Conservation (phyloP, 2,329 filamentous ascomycete genomes). For the Talaromyces funiculosus region DNA sequence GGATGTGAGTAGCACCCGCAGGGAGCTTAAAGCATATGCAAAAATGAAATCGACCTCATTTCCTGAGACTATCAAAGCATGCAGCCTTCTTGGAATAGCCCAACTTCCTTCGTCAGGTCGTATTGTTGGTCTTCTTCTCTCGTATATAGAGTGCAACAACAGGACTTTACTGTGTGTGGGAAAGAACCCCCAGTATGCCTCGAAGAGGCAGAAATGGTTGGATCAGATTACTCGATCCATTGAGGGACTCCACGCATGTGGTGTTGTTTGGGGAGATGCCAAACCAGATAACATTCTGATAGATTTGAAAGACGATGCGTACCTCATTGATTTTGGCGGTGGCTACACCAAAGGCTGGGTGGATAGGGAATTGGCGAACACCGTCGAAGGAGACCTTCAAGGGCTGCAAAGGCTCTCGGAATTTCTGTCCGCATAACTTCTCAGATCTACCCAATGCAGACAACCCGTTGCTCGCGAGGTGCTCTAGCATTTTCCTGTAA, state of each 20-base stretch:
- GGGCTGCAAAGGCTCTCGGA: neutral
- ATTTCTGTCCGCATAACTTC: neutral
- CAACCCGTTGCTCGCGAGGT: no score
- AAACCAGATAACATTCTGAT: neutral
- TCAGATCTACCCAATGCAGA: no score
- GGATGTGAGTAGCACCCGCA: slow-evolving; percentile 12
- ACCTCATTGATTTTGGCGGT: neutral
- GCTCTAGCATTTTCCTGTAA: no score
- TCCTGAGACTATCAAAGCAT: neutral
- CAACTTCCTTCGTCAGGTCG: neutral
- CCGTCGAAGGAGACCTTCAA: neutral
- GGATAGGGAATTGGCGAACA: neutral
- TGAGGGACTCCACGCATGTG: neutral
- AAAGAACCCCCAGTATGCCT: neutral
- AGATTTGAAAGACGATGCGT: neutral
- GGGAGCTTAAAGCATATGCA: slow-evolving; percentile 15
- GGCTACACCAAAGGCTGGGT: neutral
- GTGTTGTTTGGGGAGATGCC: neutral
- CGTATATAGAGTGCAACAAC: neutral
- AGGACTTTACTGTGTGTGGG: neutral
- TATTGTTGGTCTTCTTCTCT: neutral
- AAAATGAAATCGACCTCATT: slow-evolving; percentile 9
- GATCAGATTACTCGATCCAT: neutral
- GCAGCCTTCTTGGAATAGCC: neutral
- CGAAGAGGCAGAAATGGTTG: neutral